Evolutionary conservation across 1,284 basidiomycete genomes (phyloP).

Genomic region (Papiliotrema nemorosa): DNA sequence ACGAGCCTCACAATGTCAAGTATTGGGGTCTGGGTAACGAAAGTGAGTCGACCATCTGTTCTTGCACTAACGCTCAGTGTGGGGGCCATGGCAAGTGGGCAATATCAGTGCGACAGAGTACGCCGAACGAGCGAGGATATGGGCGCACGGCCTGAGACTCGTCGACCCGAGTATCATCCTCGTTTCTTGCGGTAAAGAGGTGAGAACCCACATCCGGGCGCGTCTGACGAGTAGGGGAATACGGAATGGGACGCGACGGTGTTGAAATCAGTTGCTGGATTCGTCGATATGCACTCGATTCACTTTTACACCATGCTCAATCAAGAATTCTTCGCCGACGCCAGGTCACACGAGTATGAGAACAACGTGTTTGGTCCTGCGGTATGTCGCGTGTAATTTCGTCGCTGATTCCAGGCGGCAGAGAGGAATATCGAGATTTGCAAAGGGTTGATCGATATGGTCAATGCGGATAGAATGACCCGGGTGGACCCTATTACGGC

Average conservation of each 20-base stretch:
- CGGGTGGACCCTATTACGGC: conserved; percentile 8
- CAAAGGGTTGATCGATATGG: conserved; percentile 49
- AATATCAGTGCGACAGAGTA: conserved; percentile 61
- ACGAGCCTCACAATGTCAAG: conserved; percentile 59
- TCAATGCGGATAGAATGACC: conserved; percentile 33
- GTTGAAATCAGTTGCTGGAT: conserved; percentile 35
- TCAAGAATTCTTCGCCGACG: conserved; percentile 18
- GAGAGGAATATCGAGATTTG: conserved; percentile 50
- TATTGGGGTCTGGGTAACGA: conserved; percentile 51
- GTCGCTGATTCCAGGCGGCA: conserved; percentile 34
- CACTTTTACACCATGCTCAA: conserved; percentile 34
- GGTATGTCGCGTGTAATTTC: conserved; percentile 14
- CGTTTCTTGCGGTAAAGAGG: conserved; percentile 61
- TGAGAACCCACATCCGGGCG: conserved; percentile 7
- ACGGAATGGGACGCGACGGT: conserved; percentile 51
- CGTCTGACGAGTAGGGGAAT: conserved; percentile 22
- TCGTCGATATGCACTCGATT: conserved; percentile 49
- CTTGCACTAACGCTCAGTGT: conserved; percentile 42
- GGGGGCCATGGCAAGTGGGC: conserved; percentile 66
- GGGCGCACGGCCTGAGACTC: conserved; percentile 62
- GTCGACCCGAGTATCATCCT: conserved; percentile 61
- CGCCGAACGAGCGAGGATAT: conserved; percentile 59
- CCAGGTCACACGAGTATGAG: conserved; percentile 39
- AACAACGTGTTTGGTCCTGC: conserved; percentile 52
- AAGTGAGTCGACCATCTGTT: conserved; percentile 7